Conservation (phyloP, 192 early-diverging fungal genomes). For the Gamsiella multidivaricata region DNA sequence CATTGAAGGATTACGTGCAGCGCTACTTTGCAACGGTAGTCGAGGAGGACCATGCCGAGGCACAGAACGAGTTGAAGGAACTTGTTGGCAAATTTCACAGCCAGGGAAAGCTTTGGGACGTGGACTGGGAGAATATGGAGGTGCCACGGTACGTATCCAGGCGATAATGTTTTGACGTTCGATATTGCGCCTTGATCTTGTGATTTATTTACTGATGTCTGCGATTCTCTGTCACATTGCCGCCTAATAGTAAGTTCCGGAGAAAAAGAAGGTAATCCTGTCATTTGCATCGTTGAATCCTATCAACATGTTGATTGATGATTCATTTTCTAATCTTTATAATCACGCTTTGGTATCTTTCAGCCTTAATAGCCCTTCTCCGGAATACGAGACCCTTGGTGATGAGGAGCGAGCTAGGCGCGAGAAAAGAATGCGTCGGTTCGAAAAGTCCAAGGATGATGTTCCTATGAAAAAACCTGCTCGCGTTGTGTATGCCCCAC, state of each 20-base stretch:
- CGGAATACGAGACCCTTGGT: slow-evolving; percentile 12
- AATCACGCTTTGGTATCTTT: background rate
- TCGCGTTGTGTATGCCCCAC: slow-evolving; percentile 24
- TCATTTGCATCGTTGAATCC: background rate
- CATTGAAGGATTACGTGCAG: slow-evolving; percentile 53
- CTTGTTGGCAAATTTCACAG: slow-evolving; percentile 63
- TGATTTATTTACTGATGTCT: background rate
- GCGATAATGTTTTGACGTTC: too few species aligned
- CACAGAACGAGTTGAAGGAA: slow-evolving; percentile 65
- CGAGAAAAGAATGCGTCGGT: slow-evolving; percentile 38
- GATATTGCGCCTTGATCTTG: too few species aligned
- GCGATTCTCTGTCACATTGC: background rate
- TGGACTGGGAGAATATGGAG: slow-evolving; percentile 77
- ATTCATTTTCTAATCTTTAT: background rate
- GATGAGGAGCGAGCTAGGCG: slow-evolving; percentile 24
- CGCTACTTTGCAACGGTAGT: slow-evolving; percentile 50
- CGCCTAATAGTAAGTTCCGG: slow-evolving; percentile 18
- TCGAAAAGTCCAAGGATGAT: slow-evolving; percentile 25
- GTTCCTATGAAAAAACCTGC: slow-evolving; percentile 5
- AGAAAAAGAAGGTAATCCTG: slow-evolving; percentile 5
- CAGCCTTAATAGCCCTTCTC: slow-evolving; percentile 12
- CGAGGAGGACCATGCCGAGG: slow-evolving; percentile 52
- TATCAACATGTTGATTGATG: background rate
- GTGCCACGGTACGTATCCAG: slow-evolving; percentile 69
- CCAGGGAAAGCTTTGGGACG: slow-evolving; percentile 58